A percentile compares a stretch with the other conserved stretches of the same genome.
Conservation (phyloP, 2,329 filamentous ascomycete species). For the Ceratocystis lukuohia region DNA sequence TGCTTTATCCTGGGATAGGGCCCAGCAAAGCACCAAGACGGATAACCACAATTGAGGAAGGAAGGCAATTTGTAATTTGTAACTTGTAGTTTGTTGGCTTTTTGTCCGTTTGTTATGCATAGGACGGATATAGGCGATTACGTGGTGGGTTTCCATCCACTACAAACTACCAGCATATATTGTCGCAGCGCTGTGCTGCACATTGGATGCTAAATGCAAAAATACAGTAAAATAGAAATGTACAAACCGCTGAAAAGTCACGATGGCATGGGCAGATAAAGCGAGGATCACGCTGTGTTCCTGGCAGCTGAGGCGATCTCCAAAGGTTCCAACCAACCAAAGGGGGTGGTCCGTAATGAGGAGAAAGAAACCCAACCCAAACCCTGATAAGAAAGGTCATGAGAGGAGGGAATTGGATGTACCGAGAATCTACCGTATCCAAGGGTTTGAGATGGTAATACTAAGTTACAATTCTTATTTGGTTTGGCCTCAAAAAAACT, state of each 20-base stretch:
- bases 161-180: neutral
- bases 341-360: neutral
- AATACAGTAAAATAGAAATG: too few species aligned
- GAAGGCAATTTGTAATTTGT: neutral
- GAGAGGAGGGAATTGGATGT: too few species aligned
- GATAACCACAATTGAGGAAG: neutral
- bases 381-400: neutral
- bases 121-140: neutral
- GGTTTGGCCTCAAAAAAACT: slow-evolving; percentile 2
- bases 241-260: neutral
- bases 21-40: too few species aligned
- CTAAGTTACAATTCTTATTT: neutral
- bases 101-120: neutral
- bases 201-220: neutral
- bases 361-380: neutral
- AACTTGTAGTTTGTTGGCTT: too few species aligned
- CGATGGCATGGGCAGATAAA: neutral
- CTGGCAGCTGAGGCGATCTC: neutral
- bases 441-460: neutral
- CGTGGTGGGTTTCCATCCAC: neutral
- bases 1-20: too few species aligned
- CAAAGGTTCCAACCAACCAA: neutral
- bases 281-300: slow-evolving; percentile 1
- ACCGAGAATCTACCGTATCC: neutral
- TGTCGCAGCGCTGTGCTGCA: neutral